Evolutionary conservation across 164 flowering plant genomes (phyloP).

Genomic region (Taxillus chinensis): DNA sequence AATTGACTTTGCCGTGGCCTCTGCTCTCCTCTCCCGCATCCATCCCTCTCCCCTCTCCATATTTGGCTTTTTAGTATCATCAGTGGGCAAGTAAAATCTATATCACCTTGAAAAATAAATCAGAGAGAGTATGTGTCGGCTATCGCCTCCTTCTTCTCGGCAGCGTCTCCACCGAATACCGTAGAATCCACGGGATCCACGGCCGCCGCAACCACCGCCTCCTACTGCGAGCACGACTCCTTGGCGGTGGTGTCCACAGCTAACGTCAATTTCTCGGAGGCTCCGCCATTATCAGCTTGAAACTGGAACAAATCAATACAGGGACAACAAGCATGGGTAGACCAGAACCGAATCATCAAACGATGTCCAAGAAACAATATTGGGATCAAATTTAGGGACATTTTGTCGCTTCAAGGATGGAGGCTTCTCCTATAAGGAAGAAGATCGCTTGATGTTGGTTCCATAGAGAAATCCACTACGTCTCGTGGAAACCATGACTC

Average conservation of each 20-base stretch:
- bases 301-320: constrained; percentile 3
- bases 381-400: constrained; percentile 22
- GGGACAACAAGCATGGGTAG: constrained; percentile 1
- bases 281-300: constrained; percentile 37
- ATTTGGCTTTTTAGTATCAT: no score
- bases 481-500: constrained; percentile 78
- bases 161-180: constrained; percentile 9
- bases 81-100: no score
- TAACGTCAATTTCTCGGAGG: constrained; percentile 38
- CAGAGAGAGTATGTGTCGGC: no score
- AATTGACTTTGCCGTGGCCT: no score
- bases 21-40: no score
- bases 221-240: constrained; percentile 25
- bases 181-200: constrained; percentile 30
- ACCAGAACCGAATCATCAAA: not conserved
- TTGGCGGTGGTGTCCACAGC: constrained; percentile 44
- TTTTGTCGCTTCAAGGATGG: constrained; percentile 73
- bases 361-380: no score
- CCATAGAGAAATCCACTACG: constrained; percentile 71
- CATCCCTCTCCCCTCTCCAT: no score
- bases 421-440: constrained; percentile 62
- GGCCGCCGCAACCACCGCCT: constrained; percentile 30
- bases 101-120: no score
- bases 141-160: constrained; percentile 15
- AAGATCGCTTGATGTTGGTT: constrained; percentile 45